Base-by-base conservation (phyloP, 2,329 filamentous ascomycete genomes). In the Harringtonia aguacate region DNA sequence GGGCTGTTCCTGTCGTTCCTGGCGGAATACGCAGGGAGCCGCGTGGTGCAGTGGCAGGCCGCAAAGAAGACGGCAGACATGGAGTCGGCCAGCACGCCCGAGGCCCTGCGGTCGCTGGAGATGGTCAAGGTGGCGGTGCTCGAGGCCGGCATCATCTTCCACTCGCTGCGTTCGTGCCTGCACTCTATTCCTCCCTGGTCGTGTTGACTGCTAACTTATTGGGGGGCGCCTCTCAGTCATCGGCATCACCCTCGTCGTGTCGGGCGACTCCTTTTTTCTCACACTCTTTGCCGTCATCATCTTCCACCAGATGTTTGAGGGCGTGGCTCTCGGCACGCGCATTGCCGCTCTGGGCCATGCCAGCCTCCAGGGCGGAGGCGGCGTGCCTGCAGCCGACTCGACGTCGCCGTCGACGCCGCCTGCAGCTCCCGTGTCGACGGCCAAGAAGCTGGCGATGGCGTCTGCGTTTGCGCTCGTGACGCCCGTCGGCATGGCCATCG, bases 221-320 rank as follows among this genome's bases (percentile, higher is more conserved):
- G n/a, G n/a, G n/a, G n/a, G 10, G 24, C 24, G 24, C 24, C 24
- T 10, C 24, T 10, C 29, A 77, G 74, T 83, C 8, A 79, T 84
- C 31, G 76, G 77, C 20, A 59, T 83, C 30, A 80, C 78, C 0
- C 67, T 81, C 2, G 75, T 77, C n/a, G 75, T 79, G 3, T 66
- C 74, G 1, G 72, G 68, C 3, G 74, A 79, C 50, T 65, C 62
- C 31, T 73, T 69, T 52, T 77, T 77, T 60, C 56, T 69, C 43
- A 75, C 71, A 2, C 66, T 79, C n/a, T 75, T 76, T 47, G 58
- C 75, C 36, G 83, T 87, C 43, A 84, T 88, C 46, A 63, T 86
- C 45, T 86, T 87, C 64, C 84, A 87, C 56, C 84, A 87, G 55
- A 77, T 84, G 66, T 86, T 89, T 53, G 83, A 87, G 56, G 84